phyloP scores from a whole-genome alignment of 495 filamentous ascomycete species.

The Penicillium crystallinum region DNA sequence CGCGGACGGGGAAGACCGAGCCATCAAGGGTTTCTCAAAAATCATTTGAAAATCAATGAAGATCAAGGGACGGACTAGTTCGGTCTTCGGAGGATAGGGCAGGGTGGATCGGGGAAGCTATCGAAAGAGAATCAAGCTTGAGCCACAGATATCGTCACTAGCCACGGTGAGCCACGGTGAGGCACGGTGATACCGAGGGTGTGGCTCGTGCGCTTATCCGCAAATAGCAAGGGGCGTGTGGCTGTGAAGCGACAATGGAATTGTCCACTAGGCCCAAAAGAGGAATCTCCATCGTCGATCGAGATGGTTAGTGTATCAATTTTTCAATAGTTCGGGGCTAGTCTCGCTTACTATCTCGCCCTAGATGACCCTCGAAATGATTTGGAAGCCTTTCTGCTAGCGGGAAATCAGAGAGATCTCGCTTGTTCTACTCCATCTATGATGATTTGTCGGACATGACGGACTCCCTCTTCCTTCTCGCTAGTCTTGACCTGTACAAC shows the following conservation, averaged over 20 bases:
- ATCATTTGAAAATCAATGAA: slow-evolving; percentile 20
- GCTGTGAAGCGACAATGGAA: slow-evolving; percentile 15
- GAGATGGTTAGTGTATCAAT: slow-evolving; percentile 10
- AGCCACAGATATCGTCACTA: slow-evolving; percentile 21
- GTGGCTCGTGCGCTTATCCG: slow-evolving; percentile 21
- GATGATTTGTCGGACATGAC: too few relatives aligned
- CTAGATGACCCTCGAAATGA: slow-evolving; percentile 5
- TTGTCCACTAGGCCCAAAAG: slow-evolving; percentile 4
- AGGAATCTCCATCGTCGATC: slow-evolving; percentile 5
- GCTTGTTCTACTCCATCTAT: background rate
- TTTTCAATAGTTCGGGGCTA: slow-evolving; percentile 16
- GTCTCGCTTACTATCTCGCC: slow-evolving; percentile 8
- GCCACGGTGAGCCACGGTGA: slow-evolving; percentile 16
- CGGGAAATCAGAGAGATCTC: slow-evolving; percentile 1
- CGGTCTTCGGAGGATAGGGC: slow-evolving; percentile 13
- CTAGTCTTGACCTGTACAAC: slow-evolving; percentile 13
- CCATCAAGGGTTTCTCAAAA: slow-evolving; percentile 16
- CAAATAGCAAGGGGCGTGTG: slow-evolving; percentile 19
- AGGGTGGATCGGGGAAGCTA: slow-evolving; percentile 19
- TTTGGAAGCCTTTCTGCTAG: slow-evolving; percentile 14
- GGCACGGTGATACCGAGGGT: slow-evolving; percentile 23
- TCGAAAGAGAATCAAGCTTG: slow-evolving; percentile 19
- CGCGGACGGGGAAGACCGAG: slow-evolving; percentile 20
- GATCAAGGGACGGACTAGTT: slow-evolving; percentile 32
- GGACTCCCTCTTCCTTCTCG: background rate